Evolutionary conservation across 495 filamentous ascomycete genomes (phyloP).

Genomic region (Aspergillus heteromorphus): DNA sequence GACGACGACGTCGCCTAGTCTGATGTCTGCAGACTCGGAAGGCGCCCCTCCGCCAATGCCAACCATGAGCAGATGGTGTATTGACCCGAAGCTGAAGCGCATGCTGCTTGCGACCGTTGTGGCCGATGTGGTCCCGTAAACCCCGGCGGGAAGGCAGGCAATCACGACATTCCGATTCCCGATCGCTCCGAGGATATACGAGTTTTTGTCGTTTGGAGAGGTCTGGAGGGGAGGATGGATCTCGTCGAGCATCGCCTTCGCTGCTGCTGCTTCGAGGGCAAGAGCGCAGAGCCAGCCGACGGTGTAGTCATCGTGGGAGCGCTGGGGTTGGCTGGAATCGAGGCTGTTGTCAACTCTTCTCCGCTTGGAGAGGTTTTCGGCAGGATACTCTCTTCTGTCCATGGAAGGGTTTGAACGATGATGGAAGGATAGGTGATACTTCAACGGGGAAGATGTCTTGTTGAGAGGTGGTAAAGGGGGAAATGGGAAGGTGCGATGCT

Average conservation of each 20-base stretch:
- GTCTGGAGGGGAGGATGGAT: constrained; percentile 15
- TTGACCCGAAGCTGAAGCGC: constrained; percentile 15
- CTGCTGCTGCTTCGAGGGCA: constrained; percentile 23
- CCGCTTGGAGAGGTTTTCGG: background rate
- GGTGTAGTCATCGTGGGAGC: constrained; percentile 20
- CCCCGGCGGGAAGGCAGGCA: constrained; percentile 21
- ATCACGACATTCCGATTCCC: constrained; percentile 30
- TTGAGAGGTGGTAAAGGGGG: background rate
- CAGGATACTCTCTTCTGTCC: background rate
- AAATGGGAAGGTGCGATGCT: background rate
- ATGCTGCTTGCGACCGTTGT: constrained; percentile 22
- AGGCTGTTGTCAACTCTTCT: background rate
- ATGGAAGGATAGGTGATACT: too few relatives aligned
- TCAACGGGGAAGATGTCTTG: background rate
- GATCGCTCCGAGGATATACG: constrained; percentile 28
- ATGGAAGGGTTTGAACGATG: too few relatives aligned
- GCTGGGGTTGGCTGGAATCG: too few relatives aligned
- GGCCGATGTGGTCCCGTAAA: constrained; percentile 25
- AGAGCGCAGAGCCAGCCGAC: constrained; percentile 35
- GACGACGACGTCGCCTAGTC: constrained; percentile 35
- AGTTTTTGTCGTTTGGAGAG: constrained; percentile 20
- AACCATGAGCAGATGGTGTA: constrained; percentile 27
- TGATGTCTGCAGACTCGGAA: constrained; percentile 18
- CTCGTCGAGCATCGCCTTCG: constrained; percentile 26
- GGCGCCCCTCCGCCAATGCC: constrained; percentile 35